Evolutionary conservation across 257 asterid genomes (phyloP).

Genomic region (Craterostigma plantagineum): DNA sequence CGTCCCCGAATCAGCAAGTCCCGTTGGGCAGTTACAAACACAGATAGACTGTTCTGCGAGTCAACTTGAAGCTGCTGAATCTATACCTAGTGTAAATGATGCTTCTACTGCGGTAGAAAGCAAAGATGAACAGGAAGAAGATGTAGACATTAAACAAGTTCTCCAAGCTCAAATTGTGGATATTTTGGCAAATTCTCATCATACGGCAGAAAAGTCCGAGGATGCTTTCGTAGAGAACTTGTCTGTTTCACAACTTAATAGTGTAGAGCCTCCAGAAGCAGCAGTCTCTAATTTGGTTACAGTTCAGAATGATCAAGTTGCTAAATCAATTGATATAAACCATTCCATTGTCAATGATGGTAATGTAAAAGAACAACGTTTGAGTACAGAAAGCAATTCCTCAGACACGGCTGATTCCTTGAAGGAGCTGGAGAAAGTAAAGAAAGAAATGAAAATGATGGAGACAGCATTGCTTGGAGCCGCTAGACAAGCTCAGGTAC

Average conservation of each 20-base stretch:
- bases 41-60: constrained; percentile 13
- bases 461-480: constrained; percentile 84
- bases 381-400: constrained; percentile 20
- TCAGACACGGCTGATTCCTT: constrained; percentile 21
- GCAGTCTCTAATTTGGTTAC: constrained; percentile 15
- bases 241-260: constrained; percentile 13
- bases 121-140: constrained; percentile 14
- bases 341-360: constrained; percentile 14
- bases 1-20: constrained; percentile 13
- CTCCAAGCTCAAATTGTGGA: constrained; percentile 22
- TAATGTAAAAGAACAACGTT: constrained; percentile 16
- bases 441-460: constrained; percentile 82
- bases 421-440: constrained; percentile 52
- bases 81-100: constrained; percentile 11
- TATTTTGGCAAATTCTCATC: constrained; percentile 18
- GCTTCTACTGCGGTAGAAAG: constrained; percentile 16
- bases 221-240: constrained; percentile 20
- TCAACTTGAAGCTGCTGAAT: constrained; percentile 16
- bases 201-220: constrained; percentile 16
- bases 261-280: constrained; percentile 18
- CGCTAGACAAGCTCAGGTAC: constrained; percentile 92
- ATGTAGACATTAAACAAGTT: constrained; percentile 18
- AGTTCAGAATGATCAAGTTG: constrained; percentile 17
- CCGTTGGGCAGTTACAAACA: constrained; percentile 10
- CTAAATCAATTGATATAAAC: constrained; percentile 15